Conservation (phyloP, 345 rosid genomes). For the Eucalyptus cloeziana region DNA sequence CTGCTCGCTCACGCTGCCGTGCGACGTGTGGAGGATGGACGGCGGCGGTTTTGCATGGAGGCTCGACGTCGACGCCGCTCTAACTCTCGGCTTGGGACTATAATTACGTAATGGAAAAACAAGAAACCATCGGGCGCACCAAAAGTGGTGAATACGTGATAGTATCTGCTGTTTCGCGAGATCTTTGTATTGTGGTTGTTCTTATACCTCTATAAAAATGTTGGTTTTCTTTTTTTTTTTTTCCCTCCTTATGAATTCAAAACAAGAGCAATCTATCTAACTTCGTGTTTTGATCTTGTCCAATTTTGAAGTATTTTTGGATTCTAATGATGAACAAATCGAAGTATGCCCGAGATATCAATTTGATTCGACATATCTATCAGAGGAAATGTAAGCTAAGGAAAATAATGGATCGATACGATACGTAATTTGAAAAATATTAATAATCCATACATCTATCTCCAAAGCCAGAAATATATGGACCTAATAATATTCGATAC, state of each 20-base stretch:
- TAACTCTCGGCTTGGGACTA: constrained; percentile 19
- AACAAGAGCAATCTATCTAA: not conserved
- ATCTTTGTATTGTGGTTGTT: not conserved
- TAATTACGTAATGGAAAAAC: not conserved
- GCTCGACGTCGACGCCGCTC: constrained; percentile 40
- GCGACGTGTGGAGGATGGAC: constrained; percentile 53
- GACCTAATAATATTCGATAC: not conserved
- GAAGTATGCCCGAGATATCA: not conserved
- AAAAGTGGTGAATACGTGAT: not conserved
- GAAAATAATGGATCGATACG: not conserved
- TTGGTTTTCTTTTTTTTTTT: not conserved
- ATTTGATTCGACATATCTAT: not conserved
- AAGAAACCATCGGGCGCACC: not conserved
- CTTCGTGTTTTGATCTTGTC: not conserved
- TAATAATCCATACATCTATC: not conserved
- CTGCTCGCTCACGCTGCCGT: constrained; percentile 18
- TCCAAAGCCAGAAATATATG: not conserved
- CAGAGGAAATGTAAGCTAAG: not conserved
- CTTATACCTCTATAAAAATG: not conserved
- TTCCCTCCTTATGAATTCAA: not conserved
- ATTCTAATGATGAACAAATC: not conserved
- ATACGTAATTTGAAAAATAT: not conserved
- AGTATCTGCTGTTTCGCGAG: not conserved
- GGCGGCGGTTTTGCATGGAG: constrained; percentile 52
- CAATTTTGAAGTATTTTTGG: not conserved